Percentiles rank a stretch among this genome's conserved stretches.
Evolutionary conservation across 805 yeast genomes (phyloP).

Genomic region (Teunomyces panamensis): DNA sequence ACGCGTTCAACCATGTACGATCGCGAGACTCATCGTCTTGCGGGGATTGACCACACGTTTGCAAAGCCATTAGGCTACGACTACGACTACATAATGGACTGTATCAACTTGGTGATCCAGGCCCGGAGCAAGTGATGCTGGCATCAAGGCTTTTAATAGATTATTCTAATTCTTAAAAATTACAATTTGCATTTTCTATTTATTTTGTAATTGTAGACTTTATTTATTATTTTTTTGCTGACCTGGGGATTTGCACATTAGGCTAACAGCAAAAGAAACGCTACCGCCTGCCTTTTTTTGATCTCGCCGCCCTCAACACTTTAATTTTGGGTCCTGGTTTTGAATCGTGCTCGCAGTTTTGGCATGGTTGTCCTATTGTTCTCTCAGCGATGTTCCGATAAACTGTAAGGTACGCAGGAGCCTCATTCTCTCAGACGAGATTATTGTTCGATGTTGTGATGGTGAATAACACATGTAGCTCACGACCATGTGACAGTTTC

Average conservation of each 20-base stretch:
- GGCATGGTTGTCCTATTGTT: too few species aligned
- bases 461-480: too few species aligned
- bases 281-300: background rate
- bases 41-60: constrained; percentile 42
- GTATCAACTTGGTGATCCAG: constrained; percentile 15
- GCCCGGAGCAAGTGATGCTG: background rate
- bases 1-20: constrained; percentile 29
- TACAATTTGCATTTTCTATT: background rate
- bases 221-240: background rate
- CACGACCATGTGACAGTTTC: background rate
- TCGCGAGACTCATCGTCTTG: constrained; percentile 24
- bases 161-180: background rate
- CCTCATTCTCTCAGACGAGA: too few species aligned
- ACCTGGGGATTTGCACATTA: background rate
- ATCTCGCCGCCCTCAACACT: background rate
- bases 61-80: constrained; percentile 35
- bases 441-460: too few species aligned
- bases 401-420: too few species aligned
- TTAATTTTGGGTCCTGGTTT: background rate
- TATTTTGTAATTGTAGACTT: background rate
- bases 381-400: too few species aligned
- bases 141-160: background rate
- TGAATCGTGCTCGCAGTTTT: too few species aligned
- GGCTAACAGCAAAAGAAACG: background rate
- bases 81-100: constrained; percentile 15